Evolutionary conservation across 106 monocot species (phyloP).

Genomic region (Allium fistulosum): DNA sequence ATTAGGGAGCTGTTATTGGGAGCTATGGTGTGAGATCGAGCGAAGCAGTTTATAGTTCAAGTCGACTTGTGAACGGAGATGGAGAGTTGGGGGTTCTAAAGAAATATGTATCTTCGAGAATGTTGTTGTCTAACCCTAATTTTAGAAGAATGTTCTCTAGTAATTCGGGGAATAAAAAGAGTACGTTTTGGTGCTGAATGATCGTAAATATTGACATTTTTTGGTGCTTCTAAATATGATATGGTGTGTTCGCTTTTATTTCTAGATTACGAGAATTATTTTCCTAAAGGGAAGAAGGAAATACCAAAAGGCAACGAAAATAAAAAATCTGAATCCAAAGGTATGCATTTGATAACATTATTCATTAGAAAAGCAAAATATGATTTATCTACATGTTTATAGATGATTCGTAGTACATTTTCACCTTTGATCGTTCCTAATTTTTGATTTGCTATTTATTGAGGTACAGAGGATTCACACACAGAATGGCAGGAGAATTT

Average conservation of each 20-base stretch:
- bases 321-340: constrained; percentile 67
- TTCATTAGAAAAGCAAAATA: too few relatives aligned
- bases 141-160: constrained; percentile 69
- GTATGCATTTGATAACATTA: constrained; percentile 17
- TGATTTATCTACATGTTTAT: too few relatives aligned
- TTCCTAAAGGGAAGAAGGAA: constrained; percentile 70
- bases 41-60: background rate
- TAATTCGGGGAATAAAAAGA: constrained; percentile 56
- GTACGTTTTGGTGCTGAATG: constrained; percentile 16
- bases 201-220: background rate
- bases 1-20: constrained; percentile 13
- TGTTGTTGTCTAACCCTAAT: constrained; percentile 44
- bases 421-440: background rate
- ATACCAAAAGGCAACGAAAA: constrained; percentile 55
- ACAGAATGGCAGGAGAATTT: constrained; percentile 67
- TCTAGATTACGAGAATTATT: constrained; percentile 82
- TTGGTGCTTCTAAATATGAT: constrained; percentile 1
- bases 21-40: constrained; percentile 19
- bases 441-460: background rate
- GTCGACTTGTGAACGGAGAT: constrained; percentile 2
- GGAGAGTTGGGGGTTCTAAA: constrained; percentile 35
- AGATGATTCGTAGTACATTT: too few relatives aligned
- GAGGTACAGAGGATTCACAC: constrained; percentile 59
- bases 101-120: constrained; percentile 54
- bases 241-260: constrained; percentile 3